phyloP scores from a whole-genome alignment of 495 filamentous ascomycete species.

The Aspergillus nidulans region DNA sequence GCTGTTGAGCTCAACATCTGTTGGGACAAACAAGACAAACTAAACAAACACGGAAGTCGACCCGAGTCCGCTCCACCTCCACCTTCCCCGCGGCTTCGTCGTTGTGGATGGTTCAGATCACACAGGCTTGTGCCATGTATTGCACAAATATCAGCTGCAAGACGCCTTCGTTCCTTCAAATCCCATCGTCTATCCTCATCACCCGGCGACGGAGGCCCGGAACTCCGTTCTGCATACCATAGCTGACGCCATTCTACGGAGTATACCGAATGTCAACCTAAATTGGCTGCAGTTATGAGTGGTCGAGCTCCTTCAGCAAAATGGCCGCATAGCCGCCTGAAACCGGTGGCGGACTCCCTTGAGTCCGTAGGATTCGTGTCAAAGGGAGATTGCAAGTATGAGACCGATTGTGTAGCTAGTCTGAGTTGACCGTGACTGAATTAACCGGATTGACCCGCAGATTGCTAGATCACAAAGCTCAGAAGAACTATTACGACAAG shows the following conservation, averaged over 20 bases:
- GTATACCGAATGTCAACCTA: background rate
- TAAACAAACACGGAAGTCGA: constrained; percentile 1
- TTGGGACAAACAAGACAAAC: constrained; percentile 7
- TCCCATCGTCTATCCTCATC: background rate
- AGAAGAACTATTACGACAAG: constrained; percentile 79
- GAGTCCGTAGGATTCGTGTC: constrained; percentile 78
- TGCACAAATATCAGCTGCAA: background rate
- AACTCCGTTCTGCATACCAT: background rate
- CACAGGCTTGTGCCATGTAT: background rate
- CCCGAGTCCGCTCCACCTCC: background rate
- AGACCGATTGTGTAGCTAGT: constrained; percentile 3
- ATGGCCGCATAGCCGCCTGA: constrained; percentile 58
- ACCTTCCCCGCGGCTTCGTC: constrained; percentile 9
- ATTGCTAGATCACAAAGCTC: constrained; percentile 67
- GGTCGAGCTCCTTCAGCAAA: constrained; percentile 18
- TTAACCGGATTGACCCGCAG: constrained; percentile 35
- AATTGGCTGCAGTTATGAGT: constrained; percentile 9
- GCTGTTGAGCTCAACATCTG: background rate
- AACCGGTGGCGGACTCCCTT: constrained; percentile 68
- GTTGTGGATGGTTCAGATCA: background rate
- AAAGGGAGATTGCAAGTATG: constrained; percentile 76
- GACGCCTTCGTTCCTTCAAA: background rate
- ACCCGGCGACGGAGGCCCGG: background rate
- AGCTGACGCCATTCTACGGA: background rate
- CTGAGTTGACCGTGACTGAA: background rate